phyloP scores from a whole-genome alignment of 2,329 filamentous ascomycete species.

The Apiospora hydei region DNA sequence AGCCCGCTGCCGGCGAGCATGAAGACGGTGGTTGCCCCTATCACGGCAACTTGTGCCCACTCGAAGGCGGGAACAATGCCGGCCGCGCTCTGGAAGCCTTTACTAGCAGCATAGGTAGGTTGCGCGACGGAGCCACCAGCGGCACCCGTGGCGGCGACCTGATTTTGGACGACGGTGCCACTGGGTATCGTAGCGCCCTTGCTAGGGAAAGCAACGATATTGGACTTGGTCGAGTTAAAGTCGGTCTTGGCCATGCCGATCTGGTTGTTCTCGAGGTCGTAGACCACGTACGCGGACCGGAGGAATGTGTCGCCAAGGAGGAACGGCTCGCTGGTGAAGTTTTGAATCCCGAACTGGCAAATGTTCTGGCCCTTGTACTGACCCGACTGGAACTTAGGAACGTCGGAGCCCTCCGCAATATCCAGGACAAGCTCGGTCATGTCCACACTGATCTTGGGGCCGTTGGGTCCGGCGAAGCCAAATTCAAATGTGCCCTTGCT shows the following conservation, averaged over 20 bases:
- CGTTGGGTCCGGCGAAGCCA: slow-evolving; percentile 56
- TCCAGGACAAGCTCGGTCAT: slow-evolving; percentile 65
- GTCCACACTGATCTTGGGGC: slow-evolving; percentile 57
- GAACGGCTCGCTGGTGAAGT: slow-evolving; percentile 50
- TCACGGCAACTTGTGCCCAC: slow-evolving; percentile 35
- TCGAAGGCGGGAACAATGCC: slow-evolving; percentile 32
- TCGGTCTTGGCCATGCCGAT: slow-evolving; percentile 62
- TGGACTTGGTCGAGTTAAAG: slow-evolving; percentile 60
- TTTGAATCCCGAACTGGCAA: slow-evolving; percentile 66
- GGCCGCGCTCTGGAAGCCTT: slow-evolving; percentile 44
- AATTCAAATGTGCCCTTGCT: slow-evolving; percentile 61
- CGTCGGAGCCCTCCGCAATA: slow-evolving; percentile 32
- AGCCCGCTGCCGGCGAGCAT: slow-evolving; percentile 45
- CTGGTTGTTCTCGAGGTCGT: slow-evolving; percentile 65
- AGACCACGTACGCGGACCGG: slow-evolving; percentile 67
- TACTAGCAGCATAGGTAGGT: slow-evolving; percentile 45
- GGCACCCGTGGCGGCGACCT: slow-evolving; percentile 37
- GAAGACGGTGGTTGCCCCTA: slow-evolving; percentile 42
- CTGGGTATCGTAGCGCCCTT: slow-evolving; percentile 58
- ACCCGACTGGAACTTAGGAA: slow-evolving; percentile 46
- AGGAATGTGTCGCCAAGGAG: slow-evolving; percentile 66
- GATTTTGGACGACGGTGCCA: slow-evolving; percentile 52
- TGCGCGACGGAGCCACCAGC: slow-evolving; percentile 32
- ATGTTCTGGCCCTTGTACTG: slow-evolving; percentile 52
- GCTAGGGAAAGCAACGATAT: slow-evolving; percentile 59